Conservation (phyloP, 108 stramenopile species). For the Nitzschia sp. region DNA sequence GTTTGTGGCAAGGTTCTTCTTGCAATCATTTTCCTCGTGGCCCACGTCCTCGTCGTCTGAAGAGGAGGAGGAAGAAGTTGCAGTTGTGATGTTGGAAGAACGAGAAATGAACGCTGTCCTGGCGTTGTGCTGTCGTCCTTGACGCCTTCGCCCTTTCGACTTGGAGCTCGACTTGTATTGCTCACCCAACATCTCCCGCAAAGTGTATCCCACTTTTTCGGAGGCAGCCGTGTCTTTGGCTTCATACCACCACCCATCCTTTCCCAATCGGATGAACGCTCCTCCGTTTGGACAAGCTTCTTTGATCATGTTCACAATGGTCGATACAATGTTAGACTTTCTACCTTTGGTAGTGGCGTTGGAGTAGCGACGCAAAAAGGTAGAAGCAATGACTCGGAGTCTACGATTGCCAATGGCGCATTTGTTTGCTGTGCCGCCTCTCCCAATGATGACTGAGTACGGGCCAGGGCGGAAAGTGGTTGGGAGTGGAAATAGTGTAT, state of each 20-base stretch:
- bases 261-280: not conserved
- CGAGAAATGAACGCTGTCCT: too few relatives aligned
- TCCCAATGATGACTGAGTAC: conserved; percentile 18
- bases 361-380: conserved; percentile 16
- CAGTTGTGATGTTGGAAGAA: too few relatives aligned
- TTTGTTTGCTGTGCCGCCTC: not conserved
- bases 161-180: conserved; percentile 34
- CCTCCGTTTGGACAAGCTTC: not conserved
- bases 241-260: conserved; percentile 26
- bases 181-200: conserved; percentile 24
- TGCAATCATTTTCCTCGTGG: too few relatives aligned
- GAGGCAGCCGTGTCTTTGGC: conserved; percentile 26
- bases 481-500: conserved; percentile 6
- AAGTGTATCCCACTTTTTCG: conserved; percentile 36
- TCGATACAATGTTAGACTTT: conserved; percentile 35
- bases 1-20: too few relatives aligned
- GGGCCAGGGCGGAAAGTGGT: conserved; percentile 8
- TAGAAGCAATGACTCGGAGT: conserved; percentile 17
- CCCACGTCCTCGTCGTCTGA: too few relatives aligned
- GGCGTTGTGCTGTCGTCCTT: not conserved
- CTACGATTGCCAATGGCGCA: conserved; percentile 33
- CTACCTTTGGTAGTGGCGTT: conserved; percentile 19
- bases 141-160: conserved; percentile 16
- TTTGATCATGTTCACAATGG: conserved; percentile 20
- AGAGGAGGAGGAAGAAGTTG: too few relatives aligned